Evolutionary conservation across 1,284 basidiomycete species (phyloP).

Genomic region (Moniliella sp.): DNA sequence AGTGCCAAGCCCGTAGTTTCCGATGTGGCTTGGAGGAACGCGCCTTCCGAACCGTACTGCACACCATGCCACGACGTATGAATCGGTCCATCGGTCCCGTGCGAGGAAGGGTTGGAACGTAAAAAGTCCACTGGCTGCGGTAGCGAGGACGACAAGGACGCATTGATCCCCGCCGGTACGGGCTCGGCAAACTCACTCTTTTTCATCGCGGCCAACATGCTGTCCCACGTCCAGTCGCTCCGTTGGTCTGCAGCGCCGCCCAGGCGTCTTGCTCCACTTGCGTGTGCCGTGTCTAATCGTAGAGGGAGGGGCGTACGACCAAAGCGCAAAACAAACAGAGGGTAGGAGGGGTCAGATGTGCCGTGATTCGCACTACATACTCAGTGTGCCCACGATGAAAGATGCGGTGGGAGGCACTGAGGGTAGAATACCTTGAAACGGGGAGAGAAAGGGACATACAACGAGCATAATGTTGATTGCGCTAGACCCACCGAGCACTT

Average conservation of each 20-base stretch:
- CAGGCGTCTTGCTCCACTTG: constrained; percentile 11
- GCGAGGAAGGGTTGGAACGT: constrained; percentile 6
- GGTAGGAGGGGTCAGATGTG: too few relatives aligned
- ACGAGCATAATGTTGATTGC: constrained; percentile 36
- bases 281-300: constrained; percentile 31
- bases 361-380: too few relatives aligned
- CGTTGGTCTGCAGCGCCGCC: constrained; percentile 10
- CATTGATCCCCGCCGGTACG: too few relatives aligned
- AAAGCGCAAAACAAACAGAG: too few relatives aligned
- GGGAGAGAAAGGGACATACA: too few relatives aligned
- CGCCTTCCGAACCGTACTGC: constrained; percentile 10
- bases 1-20: too few relatives aligned
- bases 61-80: constrained; percentile 12
- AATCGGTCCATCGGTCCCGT: constrained; percentile 14
- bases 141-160: constrained; percentile 4
- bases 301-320: too few relatives aligned
- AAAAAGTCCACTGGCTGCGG: constrained; percentile 5
- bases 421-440: too few relatives aligned
- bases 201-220: constrained; percentile 11
- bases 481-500: constrained; percentile 37
- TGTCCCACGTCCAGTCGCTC: constrained; percentile 10
- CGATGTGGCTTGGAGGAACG: too few relatives aligned
- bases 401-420: too few relatives aligned
- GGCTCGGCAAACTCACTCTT: constrained; percentile 11
- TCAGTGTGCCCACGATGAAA: too few relatives aligned